These are phyloP conservation scores for Polytrichum formosum DNA, from an alignment of 225 moss, liverwort and hornwort genomes.

Conservation along the genomic window DNA sequence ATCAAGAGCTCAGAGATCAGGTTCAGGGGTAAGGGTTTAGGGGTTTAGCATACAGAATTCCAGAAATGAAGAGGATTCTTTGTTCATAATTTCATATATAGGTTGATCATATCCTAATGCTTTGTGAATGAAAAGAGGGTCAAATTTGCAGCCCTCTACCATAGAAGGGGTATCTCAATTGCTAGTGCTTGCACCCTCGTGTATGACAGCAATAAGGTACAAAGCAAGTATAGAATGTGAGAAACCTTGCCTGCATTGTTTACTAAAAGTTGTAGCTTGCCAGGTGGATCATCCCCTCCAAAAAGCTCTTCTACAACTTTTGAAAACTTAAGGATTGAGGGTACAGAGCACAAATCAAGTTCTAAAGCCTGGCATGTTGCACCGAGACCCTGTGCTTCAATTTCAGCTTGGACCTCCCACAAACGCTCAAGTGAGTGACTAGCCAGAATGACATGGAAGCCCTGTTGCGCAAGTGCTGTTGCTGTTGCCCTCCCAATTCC, in stretches of 20 bases:
- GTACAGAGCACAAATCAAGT: slow-evolving; percentile 59
- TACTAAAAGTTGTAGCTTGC: slow-evolving; percentile 71
- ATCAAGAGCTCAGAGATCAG: too few relatives aligned
- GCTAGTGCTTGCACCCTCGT: too few relatives aligned
- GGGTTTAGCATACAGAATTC: too few relatives aligned
- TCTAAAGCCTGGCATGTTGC: slow-evolving; percentile 63
- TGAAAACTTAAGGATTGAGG: slow-evolving; percentile 65
- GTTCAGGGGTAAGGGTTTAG: too few relatives aligned
- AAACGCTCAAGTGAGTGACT: slow-evolving; percentile 58
- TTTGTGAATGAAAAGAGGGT: too few relatives aligned
- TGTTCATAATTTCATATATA: too few relatives aligned
- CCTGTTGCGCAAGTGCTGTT: slow-evolving; percentile 62
- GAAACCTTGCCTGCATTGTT: slow-evolving; percentile 71
- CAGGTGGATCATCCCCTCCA: slow-evolving; percentile 34
- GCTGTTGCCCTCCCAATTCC: slow-evolving; percentile 90
- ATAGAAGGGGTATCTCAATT: too few relatives aligned
- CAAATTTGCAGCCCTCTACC: too few relatives aligned
- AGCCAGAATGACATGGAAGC: slow-evolving; percentile 84
- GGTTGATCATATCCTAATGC: too few relatives aligned
- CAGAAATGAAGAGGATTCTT: too few relatives aligned
- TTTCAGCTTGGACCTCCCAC: slow-evolving; percentile 41
- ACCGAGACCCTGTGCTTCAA: slow-evolving; percentile 28
- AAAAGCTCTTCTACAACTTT: slow-evolving; percentile 42
- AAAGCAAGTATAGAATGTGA: not conserved
- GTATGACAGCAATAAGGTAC: too few relatives aligned